Percentiles rank a stretch among this genome's conserved stretches.
Evolutionary conservation across 2,329 filamentous ascomycete genomes (phyloP).

Genomic region (Drechslerella coelobrocha): DNA sequence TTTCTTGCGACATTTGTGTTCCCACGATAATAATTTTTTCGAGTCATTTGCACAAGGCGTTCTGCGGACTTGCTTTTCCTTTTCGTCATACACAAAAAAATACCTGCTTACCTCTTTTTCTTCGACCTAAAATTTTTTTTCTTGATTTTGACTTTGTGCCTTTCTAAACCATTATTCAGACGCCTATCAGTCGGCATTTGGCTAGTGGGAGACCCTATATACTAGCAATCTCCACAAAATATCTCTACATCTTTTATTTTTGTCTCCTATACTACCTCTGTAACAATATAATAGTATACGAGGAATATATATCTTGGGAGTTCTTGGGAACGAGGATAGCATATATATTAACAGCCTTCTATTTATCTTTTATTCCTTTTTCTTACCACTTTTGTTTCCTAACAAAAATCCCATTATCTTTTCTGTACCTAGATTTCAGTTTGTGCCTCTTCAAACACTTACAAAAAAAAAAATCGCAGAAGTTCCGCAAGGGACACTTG

Average conservation of each 20-base stretch:
- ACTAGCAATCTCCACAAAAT: slow-evolving; percentile 18
- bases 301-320: slow-evolving; percentile 47
- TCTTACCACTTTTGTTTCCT: slow-evolving; percentile 33
- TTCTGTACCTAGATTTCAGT: slow-evolving; percentile 34
- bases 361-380: slow-evolving; percentile 30
- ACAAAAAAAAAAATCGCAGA: slow-evolving; percentile 22
- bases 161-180: slow-evolving; percentile 7
- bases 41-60: slow-evolving; percentile 49
- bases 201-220: slow-evolving; percentile 28
- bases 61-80: slow-evolving; percentile 30
- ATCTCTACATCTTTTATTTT: slow-evolving; percentile 27
- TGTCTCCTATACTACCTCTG: slow-evolving; percentile 51
- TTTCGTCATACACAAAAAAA: slow-evolving; percentile 1
- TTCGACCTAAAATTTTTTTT: slow-evolving; percentile 28
- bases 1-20: slow-evolving; percentile 46
- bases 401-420: slow-evolving; percentile 21
- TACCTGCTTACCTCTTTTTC: slow-evolving; percentile 35
- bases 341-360: slow-evolving; percentile 41
- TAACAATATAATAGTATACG: slow-evolving; percentile 48
- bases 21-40: slow-evolving; percentile 36
- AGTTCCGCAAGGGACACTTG: slow-evolving; percentile 35
- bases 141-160: slow-evolving; percentile 6
- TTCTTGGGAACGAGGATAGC: slow-evolving; percentile 46
- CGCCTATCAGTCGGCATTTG: slow-evolving; percentile 29
- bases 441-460: slow-evolving; percentile 17